A percentile compares a stretch with the other conserved stretches of the same genome.
These are phyloP conservation scores for Butyriboletus loyo DNA, from an alignment of 768 basidiomycete genomes.

Conservation along the genomic window DNA sequence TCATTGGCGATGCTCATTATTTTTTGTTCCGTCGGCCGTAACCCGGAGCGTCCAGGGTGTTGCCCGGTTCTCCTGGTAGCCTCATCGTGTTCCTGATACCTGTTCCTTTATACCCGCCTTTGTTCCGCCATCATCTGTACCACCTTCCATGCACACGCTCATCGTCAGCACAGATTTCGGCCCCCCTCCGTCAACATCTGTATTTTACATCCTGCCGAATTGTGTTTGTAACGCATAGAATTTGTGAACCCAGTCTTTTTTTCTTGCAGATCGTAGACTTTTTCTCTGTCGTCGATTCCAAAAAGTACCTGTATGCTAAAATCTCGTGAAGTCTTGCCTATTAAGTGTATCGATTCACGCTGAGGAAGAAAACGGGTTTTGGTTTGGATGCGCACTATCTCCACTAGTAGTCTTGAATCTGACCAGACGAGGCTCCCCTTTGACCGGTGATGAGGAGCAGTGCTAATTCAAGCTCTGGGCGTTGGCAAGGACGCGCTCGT, in stretches of 20 bases:
- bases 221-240: conserved; percentile 18
- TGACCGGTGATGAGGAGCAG: conserved; percentile 3
- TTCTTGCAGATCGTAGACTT: conserved; percentile 12
- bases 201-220: conserved; percentile 14
- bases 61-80: conserved; percentile 14
- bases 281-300: background rate
- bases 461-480: background rate
- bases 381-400: no score
- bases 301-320: conserved; percentile 5
- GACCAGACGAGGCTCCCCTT: background rate
- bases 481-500: conserved; percentile 15
- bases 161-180: conserved; percentile 16
- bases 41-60: conserved; percentile 14
- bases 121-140: conserved; percentile 26
- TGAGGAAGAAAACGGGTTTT: no score
- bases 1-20: conserved; percentile 23
- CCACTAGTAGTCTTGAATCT: no score
- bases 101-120: conserved; percentile 30
- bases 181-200: conserved; percentile 11
- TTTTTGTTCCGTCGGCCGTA: conserved; percentile 20
- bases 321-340: background rate
- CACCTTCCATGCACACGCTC: conserved; percentile 20
- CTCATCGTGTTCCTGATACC: conserved; percentile 27
- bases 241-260: background rate
- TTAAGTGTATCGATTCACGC: no score